Evolutionary conservation across 176 grass and related monocot genomes (phyloP), one percentile per base, ranked within the genome.

Genomic region (Oryza meridionalis): DNA sequence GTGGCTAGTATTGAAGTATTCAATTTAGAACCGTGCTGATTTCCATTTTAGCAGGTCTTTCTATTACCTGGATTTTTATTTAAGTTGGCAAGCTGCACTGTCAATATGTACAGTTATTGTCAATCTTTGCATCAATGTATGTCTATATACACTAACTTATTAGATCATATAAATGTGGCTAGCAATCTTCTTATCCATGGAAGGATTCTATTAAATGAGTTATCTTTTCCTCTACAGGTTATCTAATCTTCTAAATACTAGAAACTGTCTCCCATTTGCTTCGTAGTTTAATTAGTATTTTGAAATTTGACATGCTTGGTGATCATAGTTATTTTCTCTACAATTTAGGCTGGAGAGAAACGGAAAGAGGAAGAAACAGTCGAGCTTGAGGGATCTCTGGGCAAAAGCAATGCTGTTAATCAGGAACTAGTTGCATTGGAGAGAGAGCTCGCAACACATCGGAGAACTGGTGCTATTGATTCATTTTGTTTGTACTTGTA

Each of bases 301-400:
- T 46, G 26, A 38, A 59, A 51, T 73, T 73, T 33, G 26, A 68
- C 21, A 65, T 42, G 37, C 51, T 47, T 88, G 67, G 58, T 67
- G 11, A 69, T 6, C 59, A 35, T 61, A 69, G 87, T 82, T 78
- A 65, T 82, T 82, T 90, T 29, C 53, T 81, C 76, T 67, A 42
- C 51, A 47, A 40, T 66, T 74, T 81, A 99, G 97, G 93, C 91
- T 73, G 96, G 97, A 84, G 97, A 96, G 81, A 99, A 92, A 76
- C 88, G 97, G 16, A 99, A 96, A 89, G 97, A 99, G 38, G 97
- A 94, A 70, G 97, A 99, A 87, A 89, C 88, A 76, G 91, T 96
- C 72, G 97, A 99, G 84, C 89, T 99, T 73, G 97, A 99, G 67
- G 97, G 93, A 80, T 90, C 97, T 21, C 75, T 99, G 66, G 97